Conservation (phyloP, 2,329 filamentous ascomycete genomes). For the Thielaviopsis punctulata region DNA sequence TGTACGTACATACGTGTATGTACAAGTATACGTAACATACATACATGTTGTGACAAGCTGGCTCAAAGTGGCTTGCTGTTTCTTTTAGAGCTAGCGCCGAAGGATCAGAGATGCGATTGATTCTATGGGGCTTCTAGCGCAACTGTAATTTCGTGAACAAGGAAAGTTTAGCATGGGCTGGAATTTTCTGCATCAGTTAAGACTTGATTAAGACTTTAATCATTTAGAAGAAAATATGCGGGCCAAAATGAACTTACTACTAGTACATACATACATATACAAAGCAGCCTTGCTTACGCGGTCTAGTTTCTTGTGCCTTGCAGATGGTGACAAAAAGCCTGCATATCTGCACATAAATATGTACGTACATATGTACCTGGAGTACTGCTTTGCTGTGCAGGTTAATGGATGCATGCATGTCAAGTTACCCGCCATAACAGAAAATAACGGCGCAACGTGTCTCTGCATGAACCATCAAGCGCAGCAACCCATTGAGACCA, state of each 20-base stretch:
- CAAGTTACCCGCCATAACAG: too few species aligned
- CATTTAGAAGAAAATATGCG: too few species aligned
- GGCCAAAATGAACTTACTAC: too few species aligned
- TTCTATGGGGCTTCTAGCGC: conserved; percentile 4
- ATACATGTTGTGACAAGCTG: not conserved
- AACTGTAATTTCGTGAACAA: not conserved
- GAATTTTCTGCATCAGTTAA: not conserved
- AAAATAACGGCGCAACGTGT: too few species aligned
- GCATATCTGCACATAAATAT: not conserved
- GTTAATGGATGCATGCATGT: not conserved
- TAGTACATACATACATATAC: too few species aligned
- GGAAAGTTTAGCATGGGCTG: not conserved
- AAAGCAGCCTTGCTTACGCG: too few species aligned
- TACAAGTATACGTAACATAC: not conserved
- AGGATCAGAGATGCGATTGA: not conserved
- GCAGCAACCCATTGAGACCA: not conserved
- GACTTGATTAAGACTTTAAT: not conserved
- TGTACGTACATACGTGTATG: not conserved
- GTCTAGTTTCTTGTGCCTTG: too few species aligned
- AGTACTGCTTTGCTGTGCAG: not conserved
- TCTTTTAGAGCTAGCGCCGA: not conserved
- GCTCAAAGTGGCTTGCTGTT: not conserved
- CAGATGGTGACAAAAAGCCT: too few species aligned
- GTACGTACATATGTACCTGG: not conserved
- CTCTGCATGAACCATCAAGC: not conserved